phyloP scores from a whole-genome alignment of 805 yeast species.

The Kregervanrija delftensis region DNA sequence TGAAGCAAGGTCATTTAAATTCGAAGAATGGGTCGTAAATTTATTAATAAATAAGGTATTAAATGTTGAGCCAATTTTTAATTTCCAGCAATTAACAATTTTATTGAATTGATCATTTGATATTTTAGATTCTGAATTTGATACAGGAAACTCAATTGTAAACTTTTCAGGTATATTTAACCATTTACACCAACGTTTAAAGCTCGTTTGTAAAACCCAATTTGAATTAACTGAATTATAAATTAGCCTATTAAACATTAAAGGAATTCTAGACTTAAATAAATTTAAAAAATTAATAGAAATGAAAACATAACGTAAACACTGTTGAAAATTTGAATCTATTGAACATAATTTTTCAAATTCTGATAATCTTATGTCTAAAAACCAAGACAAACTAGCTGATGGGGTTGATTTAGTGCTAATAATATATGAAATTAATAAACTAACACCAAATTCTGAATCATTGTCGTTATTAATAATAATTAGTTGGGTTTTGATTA shows the following conservation, averaged over 20 bases:
- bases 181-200: slow-evolving; percentile 25
- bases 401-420: slow-evolving; percentile 13
- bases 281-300: slow-evolving; percentile 20
- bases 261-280: slow-evolving; percentile 20
- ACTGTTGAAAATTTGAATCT: slow-evolving; percentile 16
- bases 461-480: slow-evolving; percentile 22
- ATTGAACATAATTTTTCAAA: slow-evolving; percentile 7
- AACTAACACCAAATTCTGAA: slow-evolving; percentile 20
- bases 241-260: slow-evolving; percentile 15
- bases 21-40: neutral
- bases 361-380: slow-evolving; percentile 15
- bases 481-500: slow-evolving; percentile 15
- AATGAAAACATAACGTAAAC: slow-evolving; percentile 25
- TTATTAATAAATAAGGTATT: no score
- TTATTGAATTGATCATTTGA: no score
- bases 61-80: no score
- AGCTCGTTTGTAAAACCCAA: slow-evolving; percentile 22
- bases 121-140: no score
- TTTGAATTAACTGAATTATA: slow-evolving; percentile 15
- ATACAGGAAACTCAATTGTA: no score
- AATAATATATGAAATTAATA: slow-evolving; percentile 20
- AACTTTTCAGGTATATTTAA: slow-evolving; percentile 11
- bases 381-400: slow-evolving; percentile 19
- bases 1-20: slow-evolving; percentile 15
- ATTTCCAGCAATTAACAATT: no score